Percentiles rank a stretch among this genome's conserved stretches.
These are phyloP conservation scores for Colletotrichum cordylinicola DNA, from an alignment of 2,329 filamentous ascomycete genomes.

Conservation along the genomic window DNA sequence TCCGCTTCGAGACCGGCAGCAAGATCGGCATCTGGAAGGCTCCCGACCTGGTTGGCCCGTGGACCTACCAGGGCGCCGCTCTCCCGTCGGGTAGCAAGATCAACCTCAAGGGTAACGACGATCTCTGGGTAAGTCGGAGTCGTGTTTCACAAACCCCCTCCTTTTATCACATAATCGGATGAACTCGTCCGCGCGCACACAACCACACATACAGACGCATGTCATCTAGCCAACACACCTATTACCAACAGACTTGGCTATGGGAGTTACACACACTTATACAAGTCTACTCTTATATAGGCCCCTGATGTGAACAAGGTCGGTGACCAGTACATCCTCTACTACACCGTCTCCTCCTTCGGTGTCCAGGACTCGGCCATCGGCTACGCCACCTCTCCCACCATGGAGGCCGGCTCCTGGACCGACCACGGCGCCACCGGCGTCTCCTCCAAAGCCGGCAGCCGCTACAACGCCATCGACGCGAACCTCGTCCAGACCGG, in stretches of 20 bases:
- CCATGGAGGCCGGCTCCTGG: constrained; percentile 61
- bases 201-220: not conserved
- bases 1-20: constrained; percentile 47
- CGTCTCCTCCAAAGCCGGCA: constrained; percentile 46
- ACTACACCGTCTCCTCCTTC: constrained; percentile 70
- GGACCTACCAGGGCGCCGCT: constrained; percentile 47
- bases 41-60: constrained; percentile 42
- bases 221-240: not conserved
- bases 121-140: constrained; percentile 45
- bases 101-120: constrained; percentile 42
- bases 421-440: constrained; percentile 63
- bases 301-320: constrained; percentile 68
- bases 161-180: not conserved
- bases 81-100: constrained; percentile 44
- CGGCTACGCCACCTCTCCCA: constrained; percentile 53
- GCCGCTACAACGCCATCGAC: constrained; percentile 67
- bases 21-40: constrained; percentile 45
- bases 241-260: not conserved
- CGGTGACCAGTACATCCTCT: constrained; percentile 68
- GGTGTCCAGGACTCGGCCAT: constrained; percentile 67
- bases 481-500: constrained; percentile 52
- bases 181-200: not conserved
- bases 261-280: not conserved
- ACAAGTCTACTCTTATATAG: constrained; percentile 35
- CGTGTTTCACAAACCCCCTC: too few relatives aligned